Evolutionary conservation across 176 grass and related monocot genomes (phyloP).

Genomic region (Zea luxurians): DNA sequence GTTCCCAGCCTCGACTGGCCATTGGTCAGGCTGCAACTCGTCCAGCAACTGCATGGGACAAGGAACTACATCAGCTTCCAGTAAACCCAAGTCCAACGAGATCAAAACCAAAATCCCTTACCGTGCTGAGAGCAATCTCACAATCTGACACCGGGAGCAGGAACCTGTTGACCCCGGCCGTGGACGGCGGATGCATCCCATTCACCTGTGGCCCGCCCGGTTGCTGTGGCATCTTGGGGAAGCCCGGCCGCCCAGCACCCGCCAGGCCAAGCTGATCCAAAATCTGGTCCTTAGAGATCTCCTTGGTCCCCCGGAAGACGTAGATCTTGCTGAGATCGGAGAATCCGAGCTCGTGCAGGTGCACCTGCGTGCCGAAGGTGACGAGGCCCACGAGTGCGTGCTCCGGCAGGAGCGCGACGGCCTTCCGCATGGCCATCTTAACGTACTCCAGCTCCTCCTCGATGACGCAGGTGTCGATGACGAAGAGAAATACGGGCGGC

Average conservation of each 20-base stretch:
- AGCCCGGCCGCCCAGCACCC: conserved; percentile 46
- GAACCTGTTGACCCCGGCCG: conserved; percentile 68
- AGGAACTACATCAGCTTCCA: conserved; percentile 27
- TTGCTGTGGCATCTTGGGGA: conserved; percentile 60
- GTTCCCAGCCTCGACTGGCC: conserved; percentile 76
- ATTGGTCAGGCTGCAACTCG: conserved; percentile 87
- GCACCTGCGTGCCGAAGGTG: conserved; percentile 93
- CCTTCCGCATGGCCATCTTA: conserved; percentile 80
- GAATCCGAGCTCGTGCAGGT: conserved; percentile 92
- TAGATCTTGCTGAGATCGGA: conserved; percentile 95
- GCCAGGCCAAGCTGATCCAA: conserved; percentile 91
- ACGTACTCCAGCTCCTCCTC: conserved; percentile 92
- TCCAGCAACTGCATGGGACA: conserved; percentile 69
- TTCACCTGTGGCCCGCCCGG: conserved; percentile 44
- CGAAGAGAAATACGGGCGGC: conserved; percentile 87
- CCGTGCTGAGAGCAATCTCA: conserved; percentile 81
- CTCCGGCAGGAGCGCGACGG: conserved; percentile 78
- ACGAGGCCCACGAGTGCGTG: conserved; percentile 87
- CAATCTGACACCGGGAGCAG: conserved; percentile 88
- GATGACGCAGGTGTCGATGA: conserved; percentile 93
- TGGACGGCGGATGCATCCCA: conserved; percentile 51
- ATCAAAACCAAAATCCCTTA: conserved; percentile 35
- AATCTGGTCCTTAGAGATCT: conserved; percentile 94
- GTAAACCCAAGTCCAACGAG: neutral
- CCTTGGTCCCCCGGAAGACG: conserved; percentile 91